Evolutionary conservation across 1,284 basidiomycete genomes (phyloP), one percentile per base, ranked within the genome.

Genomic region (Austroboletus niveus): DNA sequence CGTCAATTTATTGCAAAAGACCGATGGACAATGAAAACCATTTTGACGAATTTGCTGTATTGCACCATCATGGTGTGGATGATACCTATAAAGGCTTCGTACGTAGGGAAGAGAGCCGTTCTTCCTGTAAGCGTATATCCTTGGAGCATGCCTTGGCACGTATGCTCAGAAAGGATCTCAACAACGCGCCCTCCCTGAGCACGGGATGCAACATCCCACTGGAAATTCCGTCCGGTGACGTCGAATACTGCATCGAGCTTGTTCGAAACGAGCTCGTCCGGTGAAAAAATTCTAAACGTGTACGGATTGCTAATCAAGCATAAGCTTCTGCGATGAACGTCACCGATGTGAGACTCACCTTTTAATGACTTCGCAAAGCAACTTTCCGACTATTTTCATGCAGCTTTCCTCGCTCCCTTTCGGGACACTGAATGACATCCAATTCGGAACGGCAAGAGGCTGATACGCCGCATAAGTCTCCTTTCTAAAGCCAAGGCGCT

Each of bases 121-220:
- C 92, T 80, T 15, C 92, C 88, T 0, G 87, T 89, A 36, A 90
- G 77, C 3, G 87, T 89, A 68, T 92, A 94, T 2, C 91, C 91
- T 68, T 93, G 89, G 22, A 92, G 74, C 83, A 90, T 92, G 22
- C 87, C 92, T 68, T 94, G 89, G 55, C 90, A 86, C 2, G 89
- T 93, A 65, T 94, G 91, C 70, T 94, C 90, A 3, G 87, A 91
- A 27, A 94, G 80, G 60, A 94, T 92, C 72, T 95, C 92, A 53
- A 93, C 79, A 47, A 94, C 83, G 11, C 91, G 82, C 0, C 91
- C 92, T 36, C 85, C 85, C 54, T 82, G 75, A 11, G 74, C 82
- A 48, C 84, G 79, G 24, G 74, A 75, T 1, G 78, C 78, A 29
- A 75, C 62, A 62, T 94, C 92, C 88, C 81, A 91, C 70, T 94